Percentiles rank a stretch among this genome's conserved stretches.
These are phyloP conservation scores for Hyphopichia pseudoburtonii DNA, from an alignment of 1,139 yeast species.

Conservation along the genomic window DNA sequence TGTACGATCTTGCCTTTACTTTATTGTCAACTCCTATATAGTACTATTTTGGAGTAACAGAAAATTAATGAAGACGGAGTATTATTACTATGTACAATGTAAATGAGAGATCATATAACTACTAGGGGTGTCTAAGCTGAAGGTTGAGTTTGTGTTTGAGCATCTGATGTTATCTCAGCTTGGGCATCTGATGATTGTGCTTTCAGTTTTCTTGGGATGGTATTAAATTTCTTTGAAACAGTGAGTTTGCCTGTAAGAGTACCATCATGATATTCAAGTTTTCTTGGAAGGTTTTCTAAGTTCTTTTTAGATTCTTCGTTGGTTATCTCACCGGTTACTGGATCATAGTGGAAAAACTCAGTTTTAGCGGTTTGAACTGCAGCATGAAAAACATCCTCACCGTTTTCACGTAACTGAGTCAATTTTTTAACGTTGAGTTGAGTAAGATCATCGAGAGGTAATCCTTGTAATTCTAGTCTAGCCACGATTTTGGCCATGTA, in stretches of 20 bases:
- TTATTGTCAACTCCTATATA: too few species aligned
- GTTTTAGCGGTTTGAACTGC: conserved; percentile 67
- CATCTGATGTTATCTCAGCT: too few species aligned
- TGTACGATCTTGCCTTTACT: too few species aligned
- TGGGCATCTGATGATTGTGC: neutral
- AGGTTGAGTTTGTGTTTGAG: too few species aligned
- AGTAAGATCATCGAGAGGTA: conserved; percentile 63
- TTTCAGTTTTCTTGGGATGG: conserved; percentile 29
- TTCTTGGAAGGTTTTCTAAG: conserved; percentile 34
- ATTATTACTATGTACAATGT: too few species aligned
- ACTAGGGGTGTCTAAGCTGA: too few species aligned
- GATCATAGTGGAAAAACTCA: conserved; percentile 48
- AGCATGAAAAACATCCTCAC: conserved; percentile 52
- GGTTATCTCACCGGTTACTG: conserved; percentile 24
- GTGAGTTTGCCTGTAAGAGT: conserved; percentile 23
- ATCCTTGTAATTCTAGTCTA: conserved; percentile 65
- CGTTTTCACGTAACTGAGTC: conserved; percentile 45
- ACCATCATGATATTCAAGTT: conserved; percentile 29
- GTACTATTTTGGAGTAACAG: too few species aligned
- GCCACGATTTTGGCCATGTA: conserved; percentile 79
- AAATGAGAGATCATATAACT: too few species aligned
- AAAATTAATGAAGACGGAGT: too few species aligned
- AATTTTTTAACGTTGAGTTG: conserved; percentile 56
- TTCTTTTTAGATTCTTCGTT: conserved; percentile 25
- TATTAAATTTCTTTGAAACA: conserved; percentile 37